phyloP scores from a whole-genome alignment of 441 rosid genomes.

The Biscutella laevigata region DNA sequence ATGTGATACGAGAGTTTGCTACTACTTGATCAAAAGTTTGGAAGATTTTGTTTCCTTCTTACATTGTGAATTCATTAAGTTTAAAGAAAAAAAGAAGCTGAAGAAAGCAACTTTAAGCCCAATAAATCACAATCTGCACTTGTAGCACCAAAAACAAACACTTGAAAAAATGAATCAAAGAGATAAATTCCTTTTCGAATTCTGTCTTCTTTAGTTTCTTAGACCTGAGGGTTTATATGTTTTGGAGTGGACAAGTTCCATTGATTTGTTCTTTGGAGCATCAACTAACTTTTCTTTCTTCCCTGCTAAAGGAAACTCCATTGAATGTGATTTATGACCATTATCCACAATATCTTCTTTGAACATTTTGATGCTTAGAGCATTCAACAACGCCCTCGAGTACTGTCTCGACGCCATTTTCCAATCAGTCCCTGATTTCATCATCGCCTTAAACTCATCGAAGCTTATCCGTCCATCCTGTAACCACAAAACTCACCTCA shows the following conservation, averaged over 20 bases:
- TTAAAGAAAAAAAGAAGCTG: background rate
- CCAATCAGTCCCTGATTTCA: slow-evolving; percentile 78
- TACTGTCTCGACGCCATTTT: slow-evolving; percentile 93
- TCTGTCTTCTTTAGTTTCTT: slow-evolving; percentile 17
- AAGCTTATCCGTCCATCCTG: slow-evolving; percentile 83
- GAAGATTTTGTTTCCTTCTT: too few species aligned
- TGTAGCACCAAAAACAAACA: slow-evolving; percentile 17
- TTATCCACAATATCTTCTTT: slow-evolving; percentile 31
- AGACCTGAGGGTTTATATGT: slow-evolving; percentile 31
- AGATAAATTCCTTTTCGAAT: background rate
- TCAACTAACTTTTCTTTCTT: slow-evolving; percentile 25
- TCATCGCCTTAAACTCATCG: slow-evolving; percentile 81
- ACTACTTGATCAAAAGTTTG: too few species aligned
- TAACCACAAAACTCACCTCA: background rate
- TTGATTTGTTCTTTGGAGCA: slow-evolving; percentile 28
- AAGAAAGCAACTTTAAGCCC: slow-evolving; percentile 7
- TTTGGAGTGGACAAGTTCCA: slow-evolving; percentile 30
- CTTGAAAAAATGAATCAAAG: background rate
- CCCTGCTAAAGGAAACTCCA: slow-evolving; percentile 30
- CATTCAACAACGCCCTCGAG: slow-evolving; percentile 74
- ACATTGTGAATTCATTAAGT: too few species aligned
- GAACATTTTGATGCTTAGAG: slow-evolving; percentile 66
- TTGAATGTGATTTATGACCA: slow-evolving; percentile 26
- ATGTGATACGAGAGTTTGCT: too few species aligned
- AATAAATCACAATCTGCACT: background rate